Base-by-base conservation (phyloP, 345 rosid genomes). In the Bruguiera sexangula region DNA sequence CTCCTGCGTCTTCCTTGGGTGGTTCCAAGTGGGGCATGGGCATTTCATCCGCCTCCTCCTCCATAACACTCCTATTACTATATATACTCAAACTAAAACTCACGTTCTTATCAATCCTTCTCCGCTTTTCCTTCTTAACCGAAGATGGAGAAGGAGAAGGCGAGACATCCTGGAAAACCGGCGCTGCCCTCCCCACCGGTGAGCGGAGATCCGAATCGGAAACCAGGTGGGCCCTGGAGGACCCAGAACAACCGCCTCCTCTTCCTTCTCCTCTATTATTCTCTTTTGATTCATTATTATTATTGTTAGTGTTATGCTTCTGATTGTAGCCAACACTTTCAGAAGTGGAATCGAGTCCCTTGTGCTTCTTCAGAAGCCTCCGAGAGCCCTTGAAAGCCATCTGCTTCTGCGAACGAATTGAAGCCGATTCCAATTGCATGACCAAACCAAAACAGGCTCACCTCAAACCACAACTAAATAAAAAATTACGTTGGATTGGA, bases 281-380 rank as follows among this genome's bases (percentile, higher is more conserved):
- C 3, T 69, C 81, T 50, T 53, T 77, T 1, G 86, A 60, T 57
- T 84, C 96, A 8, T 34, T 34, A 34, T 34, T 34, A n/a, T 68
- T 69, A 34, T 34, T 24, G 24, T 24, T 34, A 34, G 29, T 27
- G 2, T 31, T 3, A 67, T 84, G 97, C 79, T 89, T 87, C 70
- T 80, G 84, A 29, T 76, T 89, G 78, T 91, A 91, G 37, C 0
- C 37, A 65, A 81, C 86, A 39, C 75, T 85, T 70, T 89, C 98
- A 54, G 86, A 85, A 58, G 91, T 91, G 30, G 96, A 84, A 74
- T 88, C 93, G 19, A 94, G 88, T 76, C 90, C 88, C 85, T 94
- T 94, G 60, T 85, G 91, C 86, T 86, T 93, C 84, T 71, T 85
- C 15, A 83, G 85, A 61, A 86, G 75, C 6, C 37, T 34, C 72